These are phyloP conservation scores for Geranium rotundifolium DNA, from an alignment of 345 rosid genomes.

Conservation along the genomic window DNA sequence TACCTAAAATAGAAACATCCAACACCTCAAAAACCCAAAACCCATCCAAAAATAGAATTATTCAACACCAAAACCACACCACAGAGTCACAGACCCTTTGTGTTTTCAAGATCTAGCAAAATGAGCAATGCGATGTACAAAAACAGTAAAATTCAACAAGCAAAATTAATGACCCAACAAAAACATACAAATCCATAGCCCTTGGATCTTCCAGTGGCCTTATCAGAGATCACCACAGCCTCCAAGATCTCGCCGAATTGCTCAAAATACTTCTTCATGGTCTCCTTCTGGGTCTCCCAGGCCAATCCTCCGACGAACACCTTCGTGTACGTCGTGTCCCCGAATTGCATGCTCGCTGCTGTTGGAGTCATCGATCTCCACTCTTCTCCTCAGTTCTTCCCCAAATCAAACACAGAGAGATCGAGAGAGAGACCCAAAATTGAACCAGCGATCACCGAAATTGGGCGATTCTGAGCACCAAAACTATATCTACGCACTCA, in stretches of 20 bases:
- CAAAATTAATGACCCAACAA: too few relatives aligned
- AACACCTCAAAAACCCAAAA: conserved; percentile 9
- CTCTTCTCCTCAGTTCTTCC: too few relatives aligned
- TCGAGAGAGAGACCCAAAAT: too few relatives aligned
- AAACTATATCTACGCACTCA: too few relatives aligned
- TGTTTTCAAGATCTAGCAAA: too few relatives aligned
- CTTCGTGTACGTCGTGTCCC: conserved; percentile 88
- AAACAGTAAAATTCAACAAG: too few relatives aligned
- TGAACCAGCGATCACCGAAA: too few relatives aligned
- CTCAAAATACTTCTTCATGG: conserved; percentile 86
- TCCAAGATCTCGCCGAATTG: conserved; percentile 98
- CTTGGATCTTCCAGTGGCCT: conserved; percentile 97
- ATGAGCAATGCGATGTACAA: too few relatives aligned
- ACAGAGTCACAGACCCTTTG: too few relatives aligned
- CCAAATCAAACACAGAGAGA: too few relatives aligned
- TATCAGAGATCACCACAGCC: conserved; percentile 95
- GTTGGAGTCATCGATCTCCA: conserved; percentile 27
- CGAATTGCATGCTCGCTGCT: conserved; percentile 41
- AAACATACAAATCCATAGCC: conserved; percentile 91
- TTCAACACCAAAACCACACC: too few relatives aligned
- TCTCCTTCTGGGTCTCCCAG: conserved; percentile 93
- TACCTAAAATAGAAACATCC: conserved; percentile 34
- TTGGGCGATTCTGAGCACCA: too few relatives aligned
- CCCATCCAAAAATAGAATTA: background rate
- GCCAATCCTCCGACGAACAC: conserved; percentile 98